Conservation (phyloP, 495 filamentous ascomycete genomes). For the Parathielavia appendiculata region DNA sequence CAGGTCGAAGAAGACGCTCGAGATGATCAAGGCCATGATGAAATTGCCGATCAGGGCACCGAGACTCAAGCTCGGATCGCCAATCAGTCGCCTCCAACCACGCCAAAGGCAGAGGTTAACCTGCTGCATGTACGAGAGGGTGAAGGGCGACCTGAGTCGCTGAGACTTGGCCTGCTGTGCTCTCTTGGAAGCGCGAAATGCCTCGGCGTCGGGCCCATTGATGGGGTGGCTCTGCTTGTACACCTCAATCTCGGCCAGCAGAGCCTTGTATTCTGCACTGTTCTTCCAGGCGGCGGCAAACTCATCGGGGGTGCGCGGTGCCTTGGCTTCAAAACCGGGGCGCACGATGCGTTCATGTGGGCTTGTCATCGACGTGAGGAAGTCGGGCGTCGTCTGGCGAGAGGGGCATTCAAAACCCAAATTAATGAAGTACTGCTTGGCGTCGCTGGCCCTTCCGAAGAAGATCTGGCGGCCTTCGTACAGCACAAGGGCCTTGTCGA, state of each 20-base stretch:
- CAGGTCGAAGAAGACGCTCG: conserved; percentile 77
- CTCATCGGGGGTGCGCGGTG: conserved; percentile 70
- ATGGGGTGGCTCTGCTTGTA: conserved; percentile 61
- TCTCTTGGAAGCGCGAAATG: conserved; percentile 62
- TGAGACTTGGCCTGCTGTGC: conserved; percentile 60
- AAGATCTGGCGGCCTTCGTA: conserved; percentile 84
- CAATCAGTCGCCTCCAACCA: conserved; percentile 63
- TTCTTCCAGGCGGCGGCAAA: conserved; percentile 70
- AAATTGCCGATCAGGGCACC: conserved; percentile 67
- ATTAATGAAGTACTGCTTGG: conserved; percentile 64
- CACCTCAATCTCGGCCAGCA: conserved; percentile 65
- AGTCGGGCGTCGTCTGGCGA: conserved; percentile 72
- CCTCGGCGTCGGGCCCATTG: conserved; percentile 58
- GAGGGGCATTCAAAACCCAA: conserved; percentile 72
- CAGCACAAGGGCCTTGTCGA: conserved; percentile 73
- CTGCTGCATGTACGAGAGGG: conserved; percentile 67
- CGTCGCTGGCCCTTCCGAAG: conserved; percentile 59
- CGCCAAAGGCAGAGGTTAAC: conserved; percentile 67
- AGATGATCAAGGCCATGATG: conserved; percentile 70
- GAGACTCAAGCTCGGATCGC: conserved; percentile 67
- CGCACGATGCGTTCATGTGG: conserved; percentile 60
- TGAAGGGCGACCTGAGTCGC: conserved; percentile 67
- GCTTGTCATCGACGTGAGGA: conserved; percentile 73
- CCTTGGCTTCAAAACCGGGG: conserved; percentile 58
- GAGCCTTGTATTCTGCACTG: conserved; percentile 59